A percentile compares a stretch with the other conserved stretches of the same genome.
phyloP scores from a whole-genome alignment of 805 yeast species.

The Nakazawaea populi region DNA sequence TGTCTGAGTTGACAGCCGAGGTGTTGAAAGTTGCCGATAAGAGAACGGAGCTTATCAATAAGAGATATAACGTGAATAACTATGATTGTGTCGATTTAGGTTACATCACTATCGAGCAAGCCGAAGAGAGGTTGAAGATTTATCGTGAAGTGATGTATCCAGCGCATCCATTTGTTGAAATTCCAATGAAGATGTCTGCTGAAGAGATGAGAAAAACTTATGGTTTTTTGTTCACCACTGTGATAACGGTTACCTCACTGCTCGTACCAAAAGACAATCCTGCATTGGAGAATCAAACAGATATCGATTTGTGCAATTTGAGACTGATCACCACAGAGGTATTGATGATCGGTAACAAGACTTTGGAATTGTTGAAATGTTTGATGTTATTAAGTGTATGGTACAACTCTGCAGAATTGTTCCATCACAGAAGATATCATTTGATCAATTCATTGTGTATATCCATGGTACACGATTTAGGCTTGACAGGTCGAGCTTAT shows the following conservation, averaged over 20 bases:
- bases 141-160: conserved; percentile 44
- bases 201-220: conserved; percentile 41
- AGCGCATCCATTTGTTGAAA: conserved; percentile 50
- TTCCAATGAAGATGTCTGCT: conserved; percentile 38
- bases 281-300: conserved; percentile 35
- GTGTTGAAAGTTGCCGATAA: conserved; percentile 40
- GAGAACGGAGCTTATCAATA: conserved; percentile 28
- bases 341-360: conserved; percentile 64
- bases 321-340: conserved; percentile 51
- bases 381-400: conserved; percentile 60
- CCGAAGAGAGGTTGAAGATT: conserved; percentile 42
- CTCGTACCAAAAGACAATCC: conserved; percentile 22
- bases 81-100: conserved; percentile 55
- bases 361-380: conserved; percentile 59
- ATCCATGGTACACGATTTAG: conserved; percentile 69
- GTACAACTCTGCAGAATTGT: conserved; percentile 82
- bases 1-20: conserved; percentile 38
- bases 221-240: conserved; percentile 59
- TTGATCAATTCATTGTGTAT: conserved; percentile 60
- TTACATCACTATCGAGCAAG: conserved; percentile 52
- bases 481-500: conserved; percentile 52
- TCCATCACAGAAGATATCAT: conserved; percentile 74
- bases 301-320: conserved; percentile 48
- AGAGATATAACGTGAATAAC: conserved; percentile 14
- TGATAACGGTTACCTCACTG: conserved; percentile 57